phyloP scores from a whole-genome alignment of 306 rosid genomes.

The Chamaecrista fasciculata region DNA sequence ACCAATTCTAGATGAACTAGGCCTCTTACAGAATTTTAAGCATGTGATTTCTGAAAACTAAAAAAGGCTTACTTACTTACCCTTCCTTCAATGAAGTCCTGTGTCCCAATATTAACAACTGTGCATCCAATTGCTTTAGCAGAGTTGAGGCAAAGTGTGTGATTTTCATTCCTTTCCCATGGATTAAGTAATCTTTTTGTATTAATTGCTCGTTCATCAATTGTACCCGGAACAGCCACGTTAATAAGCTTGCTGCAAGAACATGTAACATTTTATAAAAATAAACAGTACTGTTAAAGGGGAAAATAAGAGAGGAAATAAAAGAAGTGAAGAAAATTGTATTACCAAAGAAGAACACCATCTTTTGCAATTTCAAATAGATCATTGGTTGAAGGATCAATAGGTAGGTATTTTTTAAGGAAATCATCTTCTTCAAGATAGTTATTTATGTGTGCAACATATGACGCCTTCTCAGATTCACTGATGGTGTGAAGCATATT shows the following conservation, averaged over 20 bases:
- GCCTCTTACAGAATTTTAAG: neutral
- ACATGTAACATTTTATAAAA: neutral
- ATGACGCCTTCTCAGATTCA: slow-evolving; percentile 95
- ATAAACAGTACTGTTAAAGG: neutral
- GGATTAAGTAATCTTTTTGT: slow-evolving; percentile 88
- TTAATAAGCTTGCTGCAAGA: slow-evolving; percentile 89
- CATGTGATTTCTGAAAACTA: neutral
- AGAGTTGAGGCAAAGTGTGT: slow-evolving; percentile 96
- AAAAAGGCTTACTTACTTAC: slow-evolving; percentile 48
- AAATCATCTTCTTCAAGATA: slow-evolving; percentile 83
- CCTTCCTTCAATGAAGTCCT: slow-evolving; percentile 98
- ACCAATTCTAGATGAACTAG: neutral
- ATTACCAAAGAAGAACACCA: slow-evolving; percentile 94
- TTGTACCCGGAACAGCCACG: slow-evolving; percentile 94
- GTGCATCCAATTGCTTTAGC: slow-evolving; percentile 99
- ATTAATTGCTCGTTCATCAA: slow-evolving; percentile 90
- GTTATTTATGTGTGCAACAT: slow-evolving; percentile 84
- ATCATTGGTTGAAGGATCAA: slow-evolving; percentile 84
- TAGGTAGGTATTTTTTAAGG: slow-evolving; percentile 74
- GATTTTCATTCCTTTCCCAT: slow-evolving; percentile 98
- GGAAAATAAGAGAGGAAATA: neutral
- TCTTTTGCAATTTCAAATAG: slow-evolving; percentile 88
- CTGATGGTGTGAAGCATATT: slow-evolving; percentile 97
- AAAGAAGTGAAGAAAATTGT: neutral
- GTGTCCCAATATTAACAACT: slow-evolving; percentile 94